These are phyloP conservation scores for Sugiyamaella paludigena DNA, from an alignment of 1,139 yeast genomes.

Conservation along the genomic window DNA sequence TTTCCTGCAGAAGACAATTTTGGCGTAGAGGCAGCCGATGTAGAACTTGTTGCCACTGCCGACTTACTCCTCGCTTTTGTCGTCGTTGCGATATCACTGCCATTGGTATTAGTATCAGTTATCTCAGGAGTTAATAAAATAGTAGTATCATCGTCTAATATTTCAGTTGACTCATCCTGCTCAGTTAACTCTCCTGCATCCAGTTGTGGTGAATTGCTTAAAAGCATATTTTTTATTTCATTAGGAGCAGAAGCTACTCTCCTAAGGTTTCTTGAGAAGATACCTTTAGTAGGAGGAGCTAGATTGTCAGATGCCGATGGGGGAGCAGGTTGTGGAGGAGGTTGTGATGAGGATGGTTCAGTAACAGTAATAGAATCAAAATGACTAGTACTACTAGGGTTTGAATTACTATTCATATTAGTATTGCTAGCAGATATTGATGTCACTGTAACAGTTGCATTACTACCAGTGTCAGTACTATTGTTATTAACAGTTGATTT, in stretches of 20 bases:
- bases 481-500: not conserved
- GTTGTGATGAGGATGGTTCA: slow-evolving; percentile 4
- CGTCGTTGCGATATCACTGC: not conserved
- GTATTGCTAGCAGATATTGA: not conserved
- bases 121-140: not conserved
- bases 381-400: not conserved
- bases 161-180: not conserved
- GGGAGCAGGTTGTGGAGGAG: not conserved
- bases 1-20: not conserved
- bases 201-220: slow-evolving; percentile 8
- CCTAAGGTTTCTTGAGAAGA: slow-evolving; percentile 56
- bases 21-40: not conserved
- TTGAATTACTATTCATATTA: not conserved
- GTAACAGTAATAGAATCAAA: not conserved
- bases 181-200: not conserved
- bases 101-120: not conserved
- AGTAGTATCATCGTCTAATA: not conserved
- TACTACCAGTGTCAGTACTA: not conserved
- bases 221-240: slow-evolving; percentile 40
- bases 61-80: not conserved
- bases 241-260: slow-evolving; percentile 84
- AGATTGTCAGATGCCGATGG: not conserved
- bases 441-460: not conserved
- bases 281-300: slow-evolving; percentile 28
- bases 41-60: not conserved